Conservation (phyloP, 768 basidiomycete genomes). For the Mycena vulgaris region DNA sequence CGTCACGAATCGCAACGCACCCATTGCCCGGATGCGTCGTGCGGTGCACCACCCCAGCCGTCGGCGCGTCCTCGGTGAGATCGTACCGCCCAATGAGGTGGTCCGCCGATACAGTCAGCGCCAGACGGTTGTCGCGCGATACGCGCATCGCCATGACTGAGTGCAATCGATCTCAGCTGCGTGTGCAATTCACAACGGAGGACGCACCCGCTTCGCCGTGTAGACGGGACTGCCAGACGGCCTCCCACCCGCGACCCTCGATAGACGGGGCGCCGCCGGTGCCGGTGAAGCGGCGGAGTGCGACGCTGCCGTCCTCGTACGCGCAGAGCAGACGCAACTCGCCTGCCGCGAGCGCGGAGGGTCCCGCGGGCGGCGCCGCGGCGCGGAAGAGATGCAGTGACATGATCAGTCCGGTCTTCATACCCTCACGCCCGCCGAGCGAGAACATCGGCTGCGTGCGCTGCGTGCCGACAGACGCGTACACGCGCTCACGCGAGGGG, state of each 20-base stretch:
- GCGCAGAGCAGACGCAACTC: slow-evolving; percentile 78
- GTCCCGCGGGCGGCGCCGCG: slow-evolving; percentile 23
- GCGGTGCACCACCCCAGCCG: slow-evolving; percentile 56
- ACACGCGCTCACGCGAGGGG: slow-evolving; percentile 76
- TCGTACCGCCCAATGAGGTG: slow-evolving; percentile 81
- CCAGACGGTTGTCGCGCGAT: slow-evolving; percentile 69
- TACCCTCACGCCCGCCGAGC: slow-evolving; percentile 65
- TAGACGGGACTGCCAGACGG: slow-evolving; percentile 74
- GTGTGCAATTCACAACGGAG: too few species aligned
- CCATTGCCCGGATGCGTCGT: slow-evolving; percentile 89
- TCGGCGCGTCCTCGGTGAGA: slow-evolving; percentile 53
- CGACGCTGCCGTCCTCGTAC: slow-evolving; percentile 93
- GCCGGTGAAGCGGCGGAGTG: slow-evolving; percentile 67
- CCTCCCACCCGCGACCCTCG: slow-evolving; percentile 82
- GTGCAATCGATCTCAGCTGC: background rate
- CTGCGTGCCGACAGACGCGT: slow-evolving; percentile 87
- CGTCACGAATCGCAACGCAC: slow-evolving; percentile 80
- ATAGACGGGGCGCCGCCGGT: slow-evolving; percentile 65
- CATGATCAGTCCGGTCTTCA: slow-evolving; percentile 89
- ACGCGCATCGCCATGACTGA: slow-evolving; percentile 92
- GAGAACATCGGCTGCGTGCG: slow-evolving; percentile 51
- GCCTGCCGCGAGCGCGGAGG: slow-evolving; percentile 51
- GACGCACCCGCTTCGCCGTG: slow-evolving; percentile 82
- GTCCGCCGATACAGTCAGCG: slow-evolving; percentile 89
- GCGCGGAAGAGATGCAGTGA: slow-evolving; percentile 76